phyloP scores from a whole-genome alignment of 2,329 filamentous ascomycete genomes.

The Ceratocystis cacaofunesta region DNA sequence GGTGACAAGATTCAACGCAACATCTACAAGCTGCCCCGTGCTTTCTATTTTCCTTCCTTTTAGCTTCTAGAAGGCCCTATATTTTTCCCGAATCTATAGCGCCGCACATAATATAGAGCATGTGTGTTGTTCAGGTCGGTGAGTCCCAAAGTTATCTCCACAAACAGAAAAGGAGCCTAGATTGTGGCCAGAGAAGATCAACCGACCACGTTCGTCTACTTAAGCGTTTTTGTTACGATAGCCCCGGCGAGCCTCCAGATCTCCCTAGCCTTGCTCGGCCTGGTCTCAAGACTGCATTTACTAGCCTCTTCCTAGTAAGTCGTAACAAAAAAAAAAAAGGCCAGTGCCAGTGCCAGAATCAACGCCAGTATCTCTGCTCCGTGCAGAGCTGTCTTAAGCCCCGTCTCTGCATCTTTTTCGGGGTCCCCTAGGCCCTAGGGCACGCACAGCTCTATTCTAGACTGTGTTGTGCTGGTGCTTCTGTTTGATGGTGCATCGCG shows the following conservation, averaged over 20 bases:
- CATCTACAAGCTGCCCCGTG: not conserved
- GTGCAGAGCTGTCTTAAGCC: not conserved
- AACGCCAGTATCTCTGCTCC: not conserved
- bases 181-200: not conserved
- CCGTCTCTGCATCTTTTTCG: not conserved
- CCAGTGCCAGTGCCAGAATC: not conserved
- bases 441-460: not conserved
- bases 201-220: no score
- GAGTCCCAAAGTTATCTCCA: not conserved
- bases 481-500: not conserved
- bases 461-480: not conserved
- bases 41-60: conserved; percentile 13
- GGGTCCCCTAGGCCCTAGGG: not conserved
- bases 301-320: not conserved
- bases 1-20: not conserved
- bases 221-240: no score
- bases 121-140: not conserved
- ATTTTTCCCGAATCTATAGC: not conserved
- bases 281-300: not conserved
- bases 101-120: not conserved
- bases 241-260: not conserved
- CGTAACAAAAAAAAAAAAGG: not conserved
- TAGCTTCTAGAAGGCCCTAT: not conserved
- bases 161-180: not conserved
- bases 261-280: not conserved